Evolutionary conservation across 2,329 filamentous ascomycete genomes (phyloP), one percentile per base, ranked within the genome.

Genomic region (Beauveria sp.): DNA sequence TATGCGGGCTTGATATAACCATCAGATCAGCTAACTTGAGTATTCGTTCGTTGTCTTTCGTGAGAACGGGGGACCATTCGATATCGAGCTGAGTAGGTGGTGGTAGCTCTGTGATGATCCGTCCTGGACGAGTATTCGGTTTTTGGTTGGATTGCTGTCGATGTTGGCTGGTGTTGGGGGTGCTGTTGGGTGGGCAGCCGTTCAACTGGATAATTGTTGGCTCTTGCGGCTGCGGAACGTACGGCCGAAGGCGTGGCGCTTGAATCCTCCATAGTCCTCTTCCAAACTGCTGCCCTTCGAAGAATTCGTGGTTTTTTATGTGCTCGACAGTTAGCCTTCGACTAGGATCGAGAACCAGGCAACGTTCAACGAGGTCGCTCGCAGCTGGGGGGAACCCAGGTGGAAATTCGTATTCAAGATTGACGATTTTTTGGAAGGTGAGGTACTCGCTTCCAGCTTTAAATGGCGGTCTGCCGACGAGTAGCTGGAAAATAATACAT

Each of bases 351-450:
- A 97, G 79, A 1, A 99, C 93, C 16, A 99, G 79, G 50, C 96
- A 85, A 64, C 95, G 84, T 73, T 98, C 93, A 1, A 99, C 88
- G 18, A 99, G 79, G 73, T 99, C 95, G 63, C 87, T 87, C 22
- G 95, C 95, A 1, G 91, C 84, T 5, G 87, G 79, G 2, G 95
- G 68, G 99, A 99, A 1, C 28, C 28, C 92, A 30, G 85, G 76
- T 0, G 95, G 95, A 66, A 98, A 99, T 51, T 93, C 89, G 71
- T 98, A 99, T 60, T 99, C 93, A 49, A 99, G 80, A 38, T 84
- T 88, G 58, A 99, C 91, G 70, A 99, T 99, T 75, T 98, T 98
- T 73, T 99, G 95, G 71, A 99, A 99, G 0, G 95, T 99, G 71
- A 95, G 82, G 70, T 98, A 99, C 72, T 99, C 95, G 67, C 96